Base-by-base conservation (phyloP, 2,329 filamentous ascomycete species). In the Diplodia scrobiculata region DNA sequence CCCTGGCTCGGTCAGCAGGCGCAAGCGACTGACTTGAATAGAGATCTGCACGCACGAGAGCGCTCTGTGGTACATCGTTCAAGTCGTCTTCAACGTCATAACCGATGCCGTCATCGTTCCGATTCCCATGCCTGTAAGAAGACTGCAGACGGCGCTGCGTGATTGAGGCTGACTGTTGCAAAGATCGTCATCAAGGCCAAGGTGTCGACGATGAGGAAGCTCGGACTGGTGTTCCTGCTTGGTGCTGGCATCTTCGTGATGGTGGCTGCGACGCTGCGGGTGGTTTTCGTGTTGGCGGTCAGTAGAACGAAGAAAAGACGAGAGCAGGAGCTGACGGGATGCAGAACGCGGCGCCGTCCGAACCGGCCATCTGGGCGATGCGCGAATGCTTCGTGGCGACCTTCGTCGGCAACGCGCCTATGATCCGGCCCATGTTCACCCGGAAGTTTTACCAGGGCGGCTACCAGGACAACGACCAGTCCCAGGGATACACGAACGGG, bases 351-450 rank as follows among this genome's bases (percentile, higher is more conserved):
- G 67, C 38, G 68, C 66, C 38, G 63, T 59, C 54, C 0, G 54
- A 59, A 14, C 54, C 69, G 13, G 77, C 78, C 0, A 72, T 79
- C 19, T 79, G 78, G 78, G 78, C 76, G 1, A 73, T 76, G 34
- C 74, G 77, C 13, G 77, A 79, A 66, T 75, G 77, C 63, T 73
- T 76, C 25, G 74, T 79, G 10, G 76, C 75, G 2, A 74, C 79
- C 36, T 72, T 78, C 1, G 74, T 78, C 1, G 76, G 75, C 3
- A 74, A 79, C 45, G 74, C 76, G 0, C 76, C 77, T 1, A 76
- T 79, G 69, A 70, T 78, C 0, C 70, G 71, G 0, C 76, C 76
- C 27, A 21, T 71, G 14, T 68, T 70, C 53, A 68, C 69, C 19
- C 34, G 54, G 21, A 65, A 67, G 21, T 70, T 68, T 50, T 70